Conservation (phyloP, 2,329 filamentous ascomycete species). For the Pseudogymnoascus sp. region DNA sequence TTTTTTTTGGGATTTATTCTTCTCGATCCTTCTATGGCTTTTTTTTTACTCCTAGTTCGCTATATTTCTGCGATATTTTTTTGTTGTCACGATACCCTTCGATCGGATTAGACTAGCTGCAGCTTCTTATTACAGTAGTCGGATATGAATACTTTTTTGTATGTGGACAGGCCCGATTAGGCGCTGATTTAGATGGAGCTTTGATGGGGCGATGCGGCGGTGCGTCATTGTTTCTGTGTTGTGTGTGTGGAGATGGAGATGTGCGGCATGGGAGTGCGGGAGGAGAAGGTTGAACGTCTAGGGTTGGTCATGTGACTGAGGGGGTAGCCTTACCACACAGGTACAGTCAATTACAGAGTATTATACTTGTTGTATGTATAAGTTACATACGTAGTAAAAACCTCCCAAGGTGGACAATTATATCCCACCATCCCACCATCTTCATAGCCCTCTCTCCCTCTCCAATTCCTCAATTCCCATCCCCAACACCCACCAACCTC, state of each 20-base stretch:
- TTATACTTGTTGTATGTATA: too few species aligned
- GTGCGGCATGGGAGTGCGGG: not conserved
- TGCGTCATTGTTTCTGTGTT: not conserved
- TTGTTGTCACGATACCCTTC: not conserved
- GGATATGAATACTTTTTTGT: not conserved
- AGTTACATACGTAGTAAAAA: not conserved
- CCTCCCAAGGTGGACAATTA: not conserved
- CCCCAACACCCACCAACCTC: too few species aligned
- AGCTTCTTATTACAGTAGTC: not conserved
- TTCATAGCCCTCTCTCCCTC: not conserved
- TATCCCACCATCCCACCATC: not conserved
- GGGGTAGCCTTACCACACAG: not conserved
- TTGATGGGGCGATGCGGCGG: not conserved
- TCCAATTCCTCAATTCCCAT: not conserved
- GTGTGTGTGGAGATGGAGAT: not conserved
- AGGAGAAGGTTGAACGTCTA: not conserved
- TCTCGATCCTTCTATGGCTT: not conserved
- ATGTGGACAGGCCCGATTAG: not conserved
- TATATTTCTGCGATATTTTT: not conserved
- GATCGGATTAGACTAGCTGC: constrained; percentile 1
- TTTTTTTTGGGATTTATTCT: not conserved
- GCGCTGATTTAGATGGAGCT: not conserved
- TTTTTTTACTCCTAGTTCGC: not conserved
- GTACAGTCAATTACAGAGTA: not conserved
- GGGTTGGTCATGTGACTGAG: not conserved